Evolutionary conservation across 805 yeast genomes (phyloP), one percentile per base, ranked within the genome.

Genomic region (Starmerella vaccinii): DNA sequence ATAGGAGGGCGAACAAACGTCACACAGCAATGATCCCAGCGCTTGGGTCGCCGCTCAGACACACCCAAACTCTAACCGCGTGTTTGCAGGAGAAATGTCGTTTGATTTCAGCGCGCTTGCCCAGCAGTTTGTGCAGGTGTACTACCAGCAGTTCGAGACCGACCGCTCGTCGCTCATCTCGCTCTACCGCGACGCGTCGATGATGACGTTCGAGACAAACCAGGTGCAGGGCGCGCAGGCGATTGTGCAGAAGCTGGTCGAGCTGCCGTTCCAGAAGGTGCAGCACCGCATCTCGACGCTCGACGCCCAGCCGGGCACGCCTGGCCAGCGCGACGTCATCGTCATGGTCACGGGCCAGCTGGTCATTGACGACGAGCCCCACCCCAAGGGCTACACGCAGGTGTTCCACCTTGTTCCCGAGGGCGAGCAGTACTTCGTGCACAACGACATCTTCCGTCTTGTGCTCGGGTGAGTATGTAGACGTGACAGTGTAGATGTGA

Each of bases 291-390:
- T 92, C 65, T 81, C 95, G 49, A 90, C 97, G 40, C 77, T 92
- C 65, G 97, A 92, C 64, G 97, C 97, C 42, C 98, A 92, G 72
- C 98, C 98, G 46, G 95, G 94, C 34, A 83, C 95, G 51, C 86
- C 95, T 52, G 78, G 74, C 61, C 90, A 92, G 56, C 71, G 70
- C 27, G 97, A 90, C 66, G 95, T 92, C 50, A 75, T 92, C 62
- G 97, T 90, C 49, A 82, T 92, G 92, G 97, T 92, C 61, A 92
- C 98, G 49, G 98, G 98, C 57, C 96, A 86, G 69, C 77, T 92
- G 59, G 71, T 88, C 62, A 76, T 83, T 58, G 98, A 92, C 67
- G 97, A 90, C 57, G 97, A 92, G 74, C 84, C 81, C 66, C 88
- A 87, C 69, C 80, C 97, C 51, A 97, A 90, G 71, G 82, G 95